Base-by-base conservation (phyloP, 1,284 basidiomycete species). In the Irpex sp. region DNA sequence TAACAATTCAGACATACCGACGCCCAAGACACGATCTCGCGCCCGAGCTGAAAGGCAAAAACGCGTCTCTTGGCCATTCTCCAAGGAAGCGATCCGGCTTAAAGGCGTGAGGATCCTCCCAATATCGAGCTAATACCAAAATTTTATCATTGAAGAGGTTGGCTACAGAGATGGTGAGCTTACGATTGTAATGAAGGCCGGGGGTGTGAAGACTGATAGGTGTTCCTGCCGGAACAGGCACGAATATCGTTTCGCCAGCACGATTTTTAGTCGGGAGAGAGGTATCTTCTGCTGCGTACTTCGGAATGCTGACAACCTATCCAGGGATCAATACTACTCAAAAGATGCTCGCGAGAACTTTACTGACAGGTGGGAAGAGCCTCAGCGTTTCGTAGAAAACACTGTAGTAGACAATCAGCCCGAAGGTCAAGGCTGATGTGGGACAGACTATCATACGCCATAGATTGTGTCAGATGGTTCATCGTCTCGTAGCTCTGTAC, bases 311-410 rank as follows among this genome's bases (percentile, higher is more conserved):
- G 1, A 71, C 67, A 1, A 78, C 80, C 82, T 84, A 60, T 19
- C 21, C 8, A 26, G 21, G 9, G 9, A 61, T 36, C 47, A 15
- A 39, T 43, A 7, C 47, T 39, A 15, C 8, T 9, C 37, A 9
- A 9, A 3, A 39, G 15, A 15, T 9, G 9, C 37, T 21, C 61
- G 11, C 5, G 15, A 31, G 51, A 65, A 57, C 61, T 50, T 7
- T 59, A 72, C 80, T 68, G 59, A 84, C 84, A 7, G 83, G 77
- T 54, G 86, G 83, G 64, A 81, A 85, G 65, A 88, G 71, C 26
- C 86, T 77, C 9, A 88, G 72, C 0, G 83, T 81, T 71, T 88
- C 86, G 68, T 86, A 78, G 61, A 84, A 78, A 0, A 83, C 81
- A 5, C 83, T 85, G 37, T 8, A 39, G 37, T 39, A 39, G 37